Conservation (phyloP, 2,329 filamentous ascomycete species). For the Aspergillus jensenii region DNA sequence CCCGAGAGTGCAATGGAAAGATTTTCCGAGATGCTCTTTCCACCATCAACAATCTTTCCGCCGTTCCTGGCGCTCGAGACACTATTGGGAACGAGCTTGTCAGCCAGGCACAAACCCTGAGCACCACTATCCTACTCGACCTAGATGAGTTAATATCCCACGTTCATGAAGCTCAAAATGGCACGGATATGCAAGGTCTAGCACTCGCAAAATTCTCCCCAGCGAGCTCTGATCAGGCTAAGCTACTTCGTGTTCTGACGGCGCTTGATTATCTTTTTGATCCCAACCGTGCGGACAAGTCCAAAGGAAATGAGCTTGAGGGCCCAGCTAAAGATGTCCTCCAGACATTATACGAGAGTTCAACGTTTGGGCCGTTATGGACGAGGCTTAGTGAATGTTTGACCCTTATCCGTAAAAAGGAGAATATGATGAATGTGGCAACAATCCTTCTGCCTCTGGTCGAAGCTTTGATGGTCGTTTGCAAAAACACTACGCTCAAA, state of each 20-base stretch:
- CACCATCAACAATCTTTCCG: slow-evolving; percentile 97
- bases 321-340: slow-evolving; percentile 75
- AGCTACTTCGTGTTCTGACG: slow-evolving; percentile 85
- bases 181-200: slow-evolving; percentile 92
- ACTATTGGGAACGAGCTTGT: slow-evolving; percentile 93
- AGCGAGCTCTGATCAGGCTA: slow-evolving; percentile 93
- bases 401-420: slow-evolving; percentile 81
- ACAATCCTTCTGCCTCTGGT: slow-evolving; percentile 93
- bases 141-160: slow-evolving; percentile 81
- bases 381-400: slow-evolving; percentile 86
- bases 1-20: slow-evolving; percentile 93
- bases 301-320: slow-evolving; percentile 54
- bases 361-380: slow-evolving; percentile 89
- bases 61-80: slow-evolving; percentile 84
- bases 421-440: slow-evolving; percentile 95
- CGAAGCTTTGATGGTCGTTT: slow-evolving; percentile 97
- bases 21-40: slow-evolving; percentile 97
- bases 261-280: slow-evolving; percentile 96
- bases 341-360: slow-evolving; percentile 83
- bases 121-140: slow-evolving; percentile 79
- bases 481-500: slow-evolving; percentile 89
- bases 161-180: slow-evolving; percentile 80
- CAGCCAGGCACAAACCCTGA: slow-evolving; percentile 78
- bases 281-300: slow-evolving; percentile 63
- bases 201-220: slow-evolving; percentile 95